These are phyloP conservation scores for Kwoniella bestiolae DNA, from an alignment of 768 basidiomycete genomes.

Conservation along the genomic window DNA sequence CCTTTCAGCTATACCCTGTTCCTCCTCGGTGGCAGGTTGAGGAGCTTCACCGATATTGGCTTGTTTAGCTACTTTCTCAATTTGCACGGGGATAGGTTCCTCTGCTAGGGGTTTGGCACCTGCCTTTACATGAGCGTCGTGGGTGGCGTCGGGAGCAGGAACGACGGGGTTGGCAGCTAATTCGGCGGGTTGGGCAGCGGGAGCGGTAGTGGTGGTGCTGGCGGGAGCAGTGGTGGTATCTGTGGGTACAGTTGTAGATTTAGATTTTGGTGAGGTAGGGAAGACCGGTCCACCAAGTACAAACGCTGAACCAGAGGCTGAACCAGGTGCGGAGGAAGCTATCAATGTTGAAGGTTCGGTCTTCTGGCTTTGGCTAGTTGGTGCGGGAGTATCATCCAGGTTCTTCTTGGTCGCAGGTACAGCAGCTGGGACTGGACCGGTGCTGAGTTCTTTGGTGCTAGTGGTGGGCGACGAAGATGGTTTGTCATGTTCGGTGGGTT, in stretches of 20 bases:
- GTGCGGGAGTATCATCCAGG: constrained; percentile 28
- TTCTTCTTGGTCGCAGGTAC: constrained; percentile 18
- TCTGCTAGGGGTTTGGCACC: constrained; percentile 20
- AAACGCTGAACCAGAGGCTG: constrained; percentile 6
- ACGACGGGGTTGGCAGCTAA: constrained; percentile 17
- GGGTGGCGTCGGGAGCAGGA: constrained; percentile 11
- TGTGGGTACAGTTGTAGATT: neutral
- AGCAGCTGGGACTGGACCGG: constrained; percentile 4
- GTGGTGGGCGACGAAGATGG: constrained; percentile 22
- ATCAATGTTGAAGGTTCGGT: constrained; percentile 40
- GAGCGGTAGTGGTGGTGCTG: constrained; percentile 16
- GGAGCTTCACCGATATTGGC: constrained; percentile 46
- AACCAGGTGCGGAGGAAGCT: constrained; percentile 42
- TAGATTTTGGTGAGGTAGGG: constrained; percentile 6
- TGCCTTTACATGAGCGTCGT: constrained; percentile 12
- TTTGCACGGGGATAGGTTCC: constrained; percentile 31
- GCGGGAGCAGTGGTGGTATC: constrained; percentile 1
- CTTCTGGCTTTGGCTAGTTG: constrained; percentile 18
- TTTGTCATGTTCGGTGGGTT: constrained; percentile 22
- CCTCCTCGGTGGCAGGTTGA: constrained; percentile 21
- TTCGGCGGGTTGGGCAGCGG: constrained; percentile 9
- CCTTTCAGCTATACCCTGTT: constrained; percentile 25
- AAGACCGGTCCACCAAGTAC: constrained; percentile 18
- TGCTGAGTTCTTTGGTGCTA: constrained; percentile 4
- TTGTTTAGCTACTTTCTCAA: constrained; percentile 44